phyloP scores from a whole-genome alignment of 805 yeast genomes.

The Wickerhamiella alocasiicola region DNA sequence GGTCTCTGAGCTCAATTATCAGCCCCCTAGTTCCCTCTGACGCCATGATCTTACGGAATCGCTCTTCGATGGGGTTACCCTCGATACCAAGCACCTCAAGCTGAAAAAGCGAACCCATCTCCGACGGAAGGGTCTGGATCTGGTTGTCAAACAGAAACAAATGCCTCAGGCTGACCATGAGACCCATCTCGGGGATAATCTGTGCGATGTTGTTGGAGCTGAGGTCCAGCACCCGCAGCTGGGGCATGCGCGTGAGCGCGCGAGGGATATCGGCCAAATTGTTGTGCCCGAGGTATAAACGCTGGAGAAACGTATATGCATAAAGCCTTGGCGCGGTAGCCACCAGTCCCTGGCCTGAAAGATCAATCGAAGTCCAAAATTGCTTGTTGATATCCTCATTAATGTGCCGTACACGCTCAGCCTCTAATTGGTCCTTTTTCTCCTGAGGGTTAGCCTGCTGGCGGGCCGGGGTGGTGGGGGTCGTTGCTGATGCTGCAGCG shows the following conservation, averaged over 20 bases:
- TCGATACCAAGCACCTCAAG: conserved; percentile 82
- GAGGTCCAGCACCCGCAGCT: conserved; percentile 71
- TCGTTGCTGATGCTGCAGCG: conserved; percentile 24
- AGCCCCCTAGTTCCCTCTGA: conserved; percentile 78
- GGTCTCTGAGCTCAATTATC: conserved; percentile 69
- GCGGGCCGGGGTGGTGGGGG: conserved; percentile 16
- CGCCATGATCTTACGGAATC: conserved; percentile 52
- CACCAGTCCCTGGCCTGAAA: conserved; percentile 76
- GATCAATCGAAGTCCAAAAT: conserved; percentile 87
- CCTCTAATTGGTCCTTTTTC: conserved; percentile 29
- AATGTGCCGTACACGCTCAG: conserved; percentile 30
- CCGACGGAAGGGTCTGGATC: conserved; percentile 61
- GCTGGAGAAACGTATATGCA: conserved; percentile 72
- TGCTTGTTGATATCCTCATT: conserved; percentile 42
- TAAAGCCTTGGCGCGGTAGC: conserved; percentile 62
- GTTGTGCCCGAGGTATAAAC: conserved; percentile 79
- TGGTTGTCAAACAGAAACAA: conserved; percentile 81
- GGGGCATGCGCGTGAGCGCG: conserved; percentile 51
- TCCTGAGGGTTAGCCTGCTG: conserved; percentile 22
- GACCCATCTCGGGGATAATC: conserved; percentile 78
- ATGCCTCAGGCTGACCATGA: conserved; percentile 65
- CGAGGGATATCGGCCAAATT: conserved; percentile 56
- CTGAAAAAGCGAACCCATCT: conserved; percentile 74
- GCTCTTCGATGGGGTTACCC: conserved; percentile 73
- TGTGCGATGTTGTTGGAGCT: conserved; percentile 60